Evolutionary conservation across 2,329 filamentous ascomycete species (phyloP), one percentile per base, ranked within the genome.

Genomic region (Lachnum nothofagi): DNA sequence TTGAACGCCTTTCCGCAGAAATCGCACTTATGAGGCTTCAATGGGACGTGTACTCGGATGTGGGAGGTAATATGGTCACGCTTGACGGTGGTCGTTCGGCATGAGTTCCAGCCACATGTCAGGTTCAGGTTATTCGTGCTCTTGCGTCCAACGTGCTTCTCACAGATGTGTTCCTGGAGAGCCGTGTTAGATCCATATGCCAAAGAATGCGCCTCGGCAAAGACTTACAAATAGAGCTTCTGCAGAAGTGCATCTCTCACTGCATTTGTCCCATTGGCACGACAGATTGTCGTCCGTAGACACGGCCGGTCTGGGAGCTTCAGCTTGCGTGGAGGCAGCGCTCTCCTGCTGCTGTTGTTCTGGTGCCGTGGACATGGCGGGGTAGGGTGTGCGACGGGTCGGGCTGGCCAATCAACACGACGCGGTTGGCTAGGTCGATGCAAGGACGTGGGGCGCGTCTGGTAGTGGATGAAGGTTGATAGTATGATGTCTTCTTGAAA

Each of bases 1-100:
- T 98, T 98, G 79, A 98, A 98, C 1, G 91, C 91, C 76, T 98
- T 98, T 67, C 89, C 89, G 67, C 93, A 98, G 72, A 96, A 95
- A 67, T 96, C 91, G 70, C 93, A 98, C 72, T 96, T 97, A 76
- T 98, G 93, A 59, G 93, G 93, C 78, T 98, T 98, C 53, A 98
- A 76, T 1, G 93, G 93, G n/a, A 98, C 91, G 68, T 98, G 93
- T 46, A 97, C 93, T 57, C 93, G 88, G 63, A 98, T 96, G 71
- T 98, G 93, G 43, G 93, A 97, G 43, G 93, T 98, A 71, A 98
- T 98, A 73, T 98, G 93, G 65, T 97, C 93, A 63, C 93, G 89
- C 79, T 98, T 97, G 68, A 97, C 91, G 2, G 91, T 97, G 41
- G 91, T 96, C 19, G 91, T 97, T 56, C 90, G 84, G 74, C 93